Evolutionary conservation across 352 stramenopile species (phyloP), one percentile per base, ranked within the genome.

Genomic region (Globisporangium barbulae): DNA sequence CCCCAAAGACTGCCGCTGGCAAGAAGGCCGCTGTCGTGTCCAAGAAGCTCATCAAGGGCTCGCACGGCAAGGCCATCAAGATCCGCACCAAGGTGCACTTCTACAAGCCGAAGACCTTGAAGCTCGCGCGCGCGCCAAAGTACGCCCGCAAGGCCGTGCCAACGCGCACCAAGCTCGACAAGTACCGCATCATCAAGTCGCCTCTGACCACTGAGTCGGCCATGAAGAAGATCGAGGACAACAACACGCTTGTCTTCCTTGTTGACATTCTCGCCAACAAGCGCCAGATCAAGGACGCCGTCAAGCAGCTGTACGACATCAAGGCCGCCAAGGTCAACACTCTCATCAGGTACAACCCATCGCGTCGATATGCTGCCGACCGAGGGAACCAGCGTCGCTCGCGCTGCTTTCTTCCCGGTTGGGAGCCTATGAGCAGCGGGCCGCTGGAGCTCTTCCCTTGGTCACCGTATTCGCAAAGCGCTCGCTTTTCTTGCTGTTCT

Each of bases 151-250:
- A 98, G 83, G 79, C 90, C 66, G 85, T 97, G 39, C 90, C 94
- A 30, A 94, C 83, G 77, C 95, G 97, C 84, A 97, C 89, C 78
- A 98, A 97, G 73, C 83, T 99, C 68, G 96, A 99, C 86, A 99
- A 99, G 89, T 98, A 98, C 88, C 91, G 94, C 78, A 97, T 99
- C 74, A 99, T 99, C 85, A 99, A 99, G 90, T 96, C 97, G 65
- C 98, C 98, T 44, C 81, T 99, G 55, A 99, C 98, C 59, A 99
- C 98, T 41, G 97, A 99, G 83, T 98, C 96, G 73, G 98, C 98
- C 64, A 99, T 99, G 98, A 99, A 99, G 88, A 99, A 99, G 83
- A 99, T 99, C 70, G 98, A 99, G 75, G 97, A 99, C 84, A 98
- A 98, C 92, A 99, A 99, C 93, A 99, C 98, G 72, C 93, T 99